Base-by-base conservation (phyloP, 768 basidiomycete species). In the Porphyrellus cyaneotinctus region DNA sequence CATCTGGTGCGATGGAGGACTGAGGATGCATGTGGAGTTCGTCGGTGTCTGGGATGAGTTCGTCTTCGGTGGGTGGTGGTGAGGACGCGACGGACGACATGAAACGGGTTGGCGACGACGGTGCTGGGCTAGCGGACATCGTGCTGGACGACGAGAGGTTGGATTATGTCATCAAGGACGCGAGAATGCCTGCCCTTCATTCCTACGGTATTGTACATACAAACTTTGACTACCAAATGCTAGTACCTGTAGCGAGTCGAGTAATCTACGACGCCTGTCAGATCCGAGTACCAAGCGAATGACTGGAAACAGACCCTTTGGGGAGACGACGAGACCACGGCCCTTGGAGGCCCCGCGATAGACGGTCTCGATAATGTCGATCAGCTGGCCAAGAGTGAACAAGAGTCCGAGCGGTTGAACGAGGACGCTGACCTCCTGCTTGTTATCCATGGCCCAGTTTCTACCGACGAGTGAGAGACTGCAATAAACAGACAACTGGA, bases 401-500 rank as follows among this genome's bases (percentile, higher is more conserved):
- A 49, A 1, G 37, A 7, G 17, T 26, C 9, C 31, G 53, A 48
- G 47, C 0, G 6, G 22, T n/a, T 24, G 18, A 5, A 6, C 13
- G 12, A 46, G 33, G 31, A 32, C 3, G 14, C 79, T 31, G 37
- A 91, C 92, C 78, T 98, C 97, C 74, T 98, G 95, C 67, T 98
- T 97, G 70, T 95, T 94, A 66, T 94, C 90, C 82, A 99, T 97
- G 17, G 95, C 85, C 97, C 97, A 98, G 70, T 97, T 98, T 70
- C 97, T 97, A 14, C 2, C 9, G 23, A 6, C 23, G 14, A 61
- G 41, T 42, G 20, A 1, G 26, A 18, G 7, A 38, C 38, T n/a
- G n/a, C n/a, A n/a, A n/a, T n/a, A n/a, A n/a, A n/a, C n/a, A n/a
- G n/a, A n/a, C n/a, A n/a, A n/a, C n/a, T n/a, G 2, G 8, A 38